These are phyloP conservation scores for Saturnispora silvae DNA, from an alignment of 805 yeast species.

Conservation along the genomic window DNA sequence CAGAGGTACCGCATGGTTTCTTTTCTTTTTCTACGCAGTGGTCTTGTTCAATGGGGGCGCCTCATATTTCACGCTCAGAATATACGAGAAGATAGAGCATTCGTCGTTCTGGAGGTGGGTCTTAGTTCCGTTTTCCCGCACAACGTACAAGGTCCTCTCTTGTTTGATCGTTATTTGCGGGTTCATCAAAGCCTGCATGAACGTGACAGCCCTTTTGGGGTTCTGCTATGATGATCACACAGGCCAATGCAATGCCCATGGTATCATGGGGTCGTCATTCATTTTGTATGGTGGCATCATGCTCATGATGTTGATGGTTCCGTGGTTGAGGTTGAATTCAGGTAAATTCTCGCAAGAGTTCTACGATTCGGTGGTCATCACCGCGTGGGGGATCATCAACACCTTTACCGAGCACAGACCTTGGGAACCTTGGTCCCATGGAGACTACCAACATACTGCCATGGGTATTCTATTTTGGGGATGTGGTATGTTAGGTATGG, in stretches of 20 bases:
- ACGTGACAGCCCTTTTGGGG: conserved; percentile 76
- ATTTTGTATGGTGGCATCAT: conserved; percentile 69
- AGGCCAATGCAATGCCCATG: conserved; percentile 96
- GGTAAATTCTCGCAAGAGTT: conserved; percentile 64
- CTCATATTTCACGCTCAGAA: conserved; percentile 23
- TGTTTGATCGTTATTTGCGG: conserved; percentile 44
- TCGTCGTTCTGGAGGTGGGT: conserved; percentile 28
- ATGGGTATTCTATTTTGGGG: conserved; percentile 98
- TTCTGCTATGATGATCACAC: conserved; percentile 77
- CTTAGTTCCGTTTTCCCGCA: conserved; percentile 27
- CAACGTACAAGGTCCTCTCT: conserved; percentile 37
- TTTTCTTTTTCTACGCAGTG: conserved; percentile 35
- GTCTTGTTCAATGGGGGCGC: conserved; percentile 47
- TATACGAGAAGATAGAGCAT: conserved; percentile 23
- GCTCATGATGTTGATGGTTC: conserved; percentile 54
- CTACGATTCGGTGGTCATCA: conserved; percentile 72
- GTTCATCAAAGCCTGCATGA: conserved; percentile 72
- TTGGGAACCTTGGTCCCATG: conserved; percentile 91
- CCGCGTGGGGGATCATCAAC: conserved; percentile 85
- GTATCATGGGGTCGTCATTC: conserved; percentile 91
- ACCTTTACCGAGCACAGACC: conserved; percentile 89
- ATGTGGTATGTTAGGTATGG: conserved; percentile 81
- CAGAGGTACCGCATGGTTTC: conserved; percentile 57
- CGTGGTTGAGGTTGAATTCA: conserved; percentile 56
- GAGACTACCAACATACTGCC: conserved; percentile 90